Base-by-base conservation (phyloP, 2,329 filamentous ascomycete species). In the Stenocarpella maydis region DNA sequence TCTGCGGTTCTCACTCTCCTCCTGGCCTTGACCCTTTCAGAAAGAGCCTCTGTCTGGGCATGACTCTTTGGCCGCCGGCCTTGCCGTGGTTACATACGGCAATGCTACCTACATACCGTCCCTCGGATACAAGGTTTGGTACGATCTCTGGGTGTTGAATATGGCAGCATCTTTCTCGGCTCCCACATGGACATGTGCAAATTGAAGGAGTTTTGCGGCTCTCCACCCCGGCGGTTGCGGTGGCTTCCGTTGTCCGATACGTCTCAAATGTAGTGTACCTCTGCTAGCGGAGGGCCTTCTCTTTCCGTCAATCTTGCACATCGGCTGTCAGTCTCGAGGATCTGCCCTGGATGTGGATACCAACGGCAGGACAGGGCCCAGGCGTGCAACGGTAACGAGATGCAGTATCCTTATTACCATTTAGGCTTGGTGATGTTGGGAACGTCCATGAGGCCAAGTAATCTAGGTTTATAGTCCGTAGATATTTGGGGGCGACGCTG, bases 161-260 rank as follows among this genome's bases (percentile, higher is more conserved):
- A 49, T 63, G 58, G 17, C 58, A 49, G 28, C 58, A 31, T 63
- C n/a, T 49, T 24, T 43, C 28, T 63, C 58, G 43, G 58, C 58
- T 19, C n/a, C 58, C n/a, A 43, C 58, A 63, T 49, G 43, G 58
- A 34, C 19, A 34, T 12, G 41, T 63, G 58, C 28, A 49, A 63
- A 63, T 63, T 63, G 58, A 63, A 63, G 58, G 58, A 63, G 58
- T 43, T 26, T 63, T 63, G 58, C 58, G 58, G 43, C 58, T 63
- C 58, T 63, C 58, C 58, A 63, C 58, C 43, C 17, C 28, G 41
- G 34, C 49, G 45, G 64, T 47, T 52, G 47, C 37, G 52, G 24
- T 66, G 47, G 50, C 37, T 43, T 54, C 41, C 52, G 50, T n/a
- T 34, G 49, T 45, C 39, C 50, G 26, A 47, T 34, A 12, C 31